A percentile compares a stretch with the other conserved stretches of the same genome.
Conservation (phyloP, 2,329 filamentous ascomycete species). For the Diplocarpon mali region DNA sequence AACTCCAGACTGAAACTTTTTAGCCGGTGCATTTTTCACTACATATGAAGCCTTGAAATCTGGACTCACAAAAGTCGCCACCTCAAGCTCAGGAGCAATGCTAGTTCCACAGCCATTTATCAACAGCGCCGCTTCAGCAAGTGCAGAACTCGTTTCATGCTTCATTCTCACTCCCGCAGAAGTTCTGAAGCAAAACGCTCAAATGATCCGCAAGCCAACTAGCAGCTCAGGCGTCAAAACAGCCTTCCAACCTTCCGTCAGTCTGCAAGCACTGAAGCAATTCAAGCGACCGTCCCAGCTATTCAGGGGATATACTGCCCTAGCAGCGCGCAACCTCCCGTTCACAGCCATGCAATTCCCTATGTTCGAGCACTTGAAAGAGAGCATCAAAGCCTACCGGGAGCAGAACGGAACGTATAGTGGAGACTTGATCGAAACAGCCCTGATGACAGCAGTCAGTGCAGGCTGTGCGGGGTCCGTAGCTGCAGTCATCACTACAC, state of each 20-base stretch:
- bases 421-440: constrained; percentile 48
- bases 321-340: constrained; percentile 73
- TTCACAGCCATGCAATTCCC: constrained; percentile 87
- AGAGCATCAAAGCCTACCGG: constrained; percentile 36
- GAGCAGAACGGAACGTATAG: constrained; percentile 24
- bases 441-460: constrained; percentile 58
- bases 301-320: constrained; percentile 64
- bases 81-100: constrained; percentile 36
- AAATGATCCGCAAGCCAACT: constrained; percentile 50
- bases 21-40: constrained; percentile 79
- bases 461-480: constrained; percentile 65
- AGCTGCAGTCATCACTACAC: constrained; percentile 74
- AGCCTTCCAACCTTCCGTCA: constrained; percentile 39
- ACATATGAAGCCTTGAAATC: constrained; percentile 73
- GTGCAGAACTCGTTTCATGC: constrained; percentile 76
- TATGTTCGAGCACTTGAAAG: constrained; percentile 64
- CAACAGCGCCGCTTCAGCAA: constrained; percentile 61
- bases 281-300: constrained; percentile 48
- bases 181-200: constrained; percentile 87
- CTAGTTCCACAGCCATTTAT: constrained; percentile 59
- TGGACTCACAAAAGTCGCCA: constrained; percentile 43
- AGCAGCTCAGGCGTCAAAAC: constrained; percentile 27
- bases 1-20: constrained; percentile 13
- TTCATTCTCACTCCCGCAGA: constrained; percentile 80
- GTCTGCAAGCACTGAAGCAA: constrained; percentile 41